Percentiles rank a stretch among this genome's conserved stretches.
These are phyloP conservation scores for Simplicillium aogashimaense DNA, from an alignment of 2,329 filamentous ascomycete genomes.

Conservation along the genomic window DNA sequence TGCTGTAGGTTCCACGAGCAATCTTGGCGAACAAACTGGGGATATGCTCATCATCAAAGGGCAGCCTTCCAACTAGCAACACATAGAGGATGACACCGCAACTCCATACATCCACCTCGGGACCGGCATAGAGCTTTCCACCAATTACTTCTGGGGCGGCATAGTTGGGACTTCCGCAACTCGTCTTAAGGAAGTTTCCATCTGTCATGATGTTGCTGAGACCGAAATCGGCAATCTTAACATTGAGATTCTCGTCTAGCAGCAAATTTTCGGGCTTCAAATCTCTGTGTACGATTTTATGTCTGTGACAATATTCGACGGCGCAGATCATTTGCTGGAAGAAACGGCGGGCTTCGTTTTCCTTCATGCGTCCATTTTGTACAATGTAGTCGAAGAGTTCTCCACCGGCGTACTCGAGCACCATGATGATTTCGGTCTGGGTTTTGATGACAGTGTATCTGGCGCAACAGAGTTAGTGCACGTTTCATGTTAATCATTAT, in stretches of 20 bases:
- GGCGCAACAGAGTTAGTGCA: conserved; percentile 1
- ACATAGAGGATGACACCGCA: conserved; percentile 87
- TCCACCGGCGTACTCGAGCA: conserved; percentile 91
- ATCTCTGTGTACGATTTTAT: conserved; percentile 98
- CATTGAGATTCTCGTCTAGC: conserved; percentile 89
- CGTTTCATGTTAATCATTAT: background rate
- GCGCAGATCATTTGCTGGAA: conserved; percentile 99
- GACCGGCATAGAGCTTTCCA: conserved; percentile 92
- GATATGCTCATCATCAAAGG: conserved; percentile 98
- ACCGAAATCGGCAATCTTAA: conserved; percentile 98
- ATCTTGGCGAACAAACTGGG: conserved; percentile 97
- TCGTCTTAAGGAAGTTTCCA: conserved; percentile 97
- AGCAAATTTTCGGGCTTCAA: conserved; percentile 95
- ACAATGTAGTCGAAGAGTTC: conserved; percentile 99
- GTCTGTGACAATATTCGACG: conserved; percentile 96
- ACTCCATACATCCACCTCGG: conserved; percentile 98
- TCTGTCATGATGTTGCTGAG: conserved; percentile 99
- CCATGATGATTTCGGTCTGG: conserved; percentile 93
- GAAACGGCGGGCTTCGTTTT: conserved; percentile 89
- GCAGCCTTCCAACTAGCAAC: conserved; percentile 69
- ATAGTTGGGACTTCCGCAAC: conserved; percentile 96
- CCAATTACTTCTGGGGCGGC: conserved; percentile 96
- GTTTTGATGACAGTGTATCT: conserved; percentile 97
- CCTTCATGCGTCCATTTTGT: conserved; percentile 81
- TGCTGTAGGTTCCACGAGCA: conserved; percentile 83